Percentiles rank a stretch among this genome's conserved stretches.
Conservation (phyloP, 352 stramenopile species). For the Chrysophaeum taylorii region DNA sequence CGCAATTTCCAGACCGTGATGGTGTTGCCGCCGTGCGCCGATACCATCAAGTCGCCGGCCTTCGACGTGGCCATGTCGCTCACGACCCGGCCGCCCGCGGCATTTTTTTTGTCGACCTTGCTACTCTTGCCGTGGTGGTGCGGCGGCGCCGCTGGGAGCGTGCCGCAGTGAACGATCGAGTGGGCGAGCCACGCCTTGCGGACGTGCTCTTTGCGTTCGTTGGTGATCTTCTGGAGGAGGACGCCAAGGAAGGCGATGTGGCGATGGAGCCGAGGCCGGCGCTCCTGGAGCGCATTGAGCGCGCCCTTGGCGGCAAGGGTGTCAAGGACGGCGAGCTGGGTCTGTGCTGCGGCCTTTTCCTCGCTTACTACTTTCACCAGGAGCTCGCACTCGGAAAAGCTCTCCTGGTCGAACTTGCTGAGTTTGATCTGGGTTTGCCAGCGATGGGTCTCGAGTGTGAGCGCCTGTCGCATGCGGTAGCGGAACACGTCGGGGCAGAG, state of each 20-base stretch:
- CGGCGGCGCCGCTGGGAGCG: background rate
- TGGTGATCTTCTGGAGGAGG: background rate
- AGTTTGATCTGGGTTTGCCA: conserved; percentile 6
- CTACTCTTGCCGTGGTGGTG: background rate
- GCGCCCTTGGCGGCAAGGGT: background rate
- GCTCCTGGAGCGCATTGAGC: conserved; percentile 7
- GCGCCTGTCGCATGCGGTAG: conserved; percentile 2
- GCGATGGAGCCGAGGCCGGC: background rate
- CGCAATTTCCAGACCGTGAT: conserved; percentile 6
- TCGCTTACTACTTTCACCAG: background rate
- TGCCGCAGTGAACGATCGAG: conserved; percentile 1
- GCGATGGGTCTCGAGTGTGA: conserved; percentile 7
- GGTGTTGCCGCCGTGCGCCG: background rate
- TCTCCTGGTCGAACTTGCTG: background rate
- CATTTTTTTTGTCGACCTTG: no score
- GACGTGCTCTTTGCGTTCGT: background rate
- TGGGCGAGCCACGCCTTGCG: background rate
- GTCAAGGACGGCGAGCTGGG: background rate
- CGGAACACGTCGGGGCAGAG: background rate
- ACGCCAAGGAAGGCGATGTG: background rate
- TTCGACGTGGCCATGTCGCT: background rate
- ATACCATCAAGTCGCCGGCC: background rate
- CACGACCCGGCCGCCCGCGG: background rate
- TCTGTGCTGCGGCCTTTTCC: background rate
- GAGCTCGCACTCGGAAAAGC: conserved; percentile 6